These are phyloP conservation scores for Botrytis byssoidea DNA, from an alignment of 2,329 filamentous ascomycete species.

Conservation along the genomic window DNA sequence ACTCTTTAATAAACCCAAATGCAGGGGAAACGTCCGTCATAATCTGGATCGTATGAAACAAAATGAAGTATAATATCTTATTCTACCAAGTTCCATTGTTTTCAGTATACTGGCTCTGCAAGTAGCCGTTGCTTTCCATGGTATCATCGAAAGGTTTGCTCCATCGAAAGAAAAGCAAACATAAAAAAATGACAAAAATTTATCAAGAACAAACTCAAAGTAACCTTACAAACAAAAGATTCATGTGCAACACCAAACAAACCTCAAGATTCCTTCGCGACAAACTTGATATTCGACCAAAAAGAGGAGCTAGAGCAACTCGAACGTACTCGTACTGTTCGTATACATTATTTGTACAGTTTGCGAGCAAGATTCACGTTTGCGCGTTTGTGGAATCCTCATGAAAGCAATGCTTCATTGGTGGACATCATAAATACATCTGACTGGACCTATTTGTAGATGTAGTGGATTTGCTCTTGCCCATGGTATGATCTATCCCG, in stretches of 20 bases:
- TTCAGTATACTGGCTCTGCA: neutral
- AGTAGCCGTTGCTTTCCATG: neutral
- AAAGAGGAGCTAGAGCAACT: neutral
- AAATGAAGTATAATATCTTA: neutral
- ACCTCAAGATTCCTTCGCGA: neutral
- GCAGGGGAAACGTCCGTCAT: neutral
- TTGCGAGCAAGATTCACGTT: neutral
- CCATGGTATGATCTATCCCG: fast-evolving
- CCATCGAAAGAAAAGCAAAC: neutral
- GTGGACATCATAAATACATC: neutral
- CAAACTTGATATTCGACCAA: neutral
- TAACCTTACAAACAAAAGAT: neutral
- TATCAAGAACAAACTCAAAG: neutral
- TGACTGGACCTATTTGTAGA: neutral
- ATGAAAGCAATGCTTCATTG: neutral
- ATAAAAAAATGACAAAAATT: neutral
- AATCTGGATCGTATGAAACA: neutral
- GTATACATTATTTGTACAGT: neutral
- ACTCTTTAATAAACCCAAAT: neutral
- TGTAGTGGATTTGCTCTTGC: neutral
- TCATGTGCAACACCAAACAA: neutral
- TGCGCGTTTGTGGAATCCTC: neutral
- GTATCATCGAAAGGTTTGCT: neutral
- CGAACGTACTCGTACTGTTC: neutral
- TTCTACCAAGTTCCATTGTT: neutral